Evolutionary conservation across 2,329 filamentous ascomycete genomes (phyloP), one percentile per base, ranked within the genome.

Genomic region (Hypoxylon rubiginosum): DNA sequence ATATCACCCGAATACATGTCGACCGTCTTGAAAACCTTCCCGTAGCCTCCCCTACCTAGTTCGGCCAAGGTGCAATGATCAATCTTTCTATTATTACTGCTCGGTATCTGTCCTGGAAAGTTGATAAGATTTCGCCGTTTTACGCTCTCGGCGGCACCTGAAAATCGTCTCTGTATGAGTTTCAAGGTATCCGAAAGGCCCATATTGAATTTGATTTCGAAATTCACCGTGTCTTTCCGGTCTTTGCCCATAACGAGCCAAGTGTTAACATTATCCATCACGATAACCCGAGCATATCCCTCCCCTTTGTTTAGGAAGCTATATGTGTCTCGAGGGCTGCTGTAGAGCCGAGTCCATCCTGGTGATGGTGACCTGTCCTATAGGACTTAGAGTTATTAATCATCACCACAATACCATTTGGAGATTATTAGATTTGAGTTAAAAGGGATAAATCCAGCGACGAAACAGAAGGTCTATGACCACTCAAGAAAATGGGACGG

Each of bases 11-110:
- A 58, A 39, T 24, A 32, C 7, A 15, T 3, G 17, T 67, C 64
- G 13, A 64, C 21, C 2, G 64, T 64, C 43, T 61, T 64, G 26
- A 26, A 30, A 19, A 67, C 64, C 26, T 6, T 52, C 1, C 60
- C 64, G 34, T 51, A 64, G 1, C 7, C 52, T 1, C 64, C 64
- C 1, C 15, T 32, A 9, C 64, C 64, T 4, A 67, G 41, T 8
- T 64, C 41, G 1, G 5, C 15, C 1, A 59, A 4, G 0, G 43
- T 34, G 15, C 19, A 3, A 7, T 63, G 64, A 2, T 6, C 2
- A 19, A 59, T 51, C 5, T 6, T n/a, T 11, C 3, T n/a, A 3
- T 11, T 21, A 10, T 11, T n/a, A 5, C 3, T 2, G 2, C 2
- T 2, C 8, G 53, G 53, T 19, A 26, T 36, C 43, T 56, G 53